Percentiles rank a stretch among this genome's conserved stretches.
phyloP scores from a whole-genome alignment of 768 basidiomycete genomes.

The Cubamyces lactineus region DNA sequence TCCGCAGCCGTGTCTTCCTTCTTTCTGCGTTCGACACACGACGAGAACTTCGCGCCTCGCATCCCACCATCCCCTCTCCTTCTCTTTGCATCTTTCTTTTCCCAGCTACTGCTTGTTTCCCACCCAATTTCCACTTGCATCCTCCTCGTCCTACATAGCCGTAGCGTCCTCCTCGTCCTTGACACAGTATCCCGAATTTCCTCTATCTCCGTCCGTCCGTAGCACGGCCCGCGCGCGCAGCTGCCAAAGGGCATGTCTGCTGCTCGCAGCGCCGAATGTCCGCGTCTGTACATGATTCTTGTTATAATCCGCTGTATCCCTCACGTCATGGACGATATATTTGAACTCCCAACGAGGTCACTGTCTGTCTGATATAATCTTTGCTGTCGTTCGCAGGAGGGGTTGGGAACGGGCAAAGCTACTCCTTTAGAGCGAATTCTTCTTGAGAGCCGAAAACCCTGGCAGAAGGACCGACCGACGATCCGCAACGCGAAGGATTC shows the following conservation, averaged over 20 bases:
- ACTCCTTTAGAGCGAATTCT: no score
- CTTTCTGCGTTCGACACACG: neutral
- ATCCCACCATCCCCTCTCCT: neutral
- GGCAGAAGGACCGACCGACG: neutral
- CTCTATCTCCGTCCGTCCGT: no score
- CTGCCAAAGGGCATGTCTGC: no score
- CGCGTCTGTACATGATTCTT: conserved; percentile 19
- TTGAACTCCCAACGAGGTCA: no score
- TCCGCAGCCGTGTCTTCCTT: neutral
- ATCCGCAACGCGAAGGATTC: neutral
- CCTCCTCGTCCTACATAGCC: neutral
- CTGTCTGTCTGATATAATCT: no score
- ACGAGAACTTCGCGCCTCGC: no score
- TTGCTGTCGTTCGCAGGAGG: no score
- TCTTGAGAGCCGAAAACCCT: no score
- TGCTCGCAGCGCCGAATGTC: neutral
- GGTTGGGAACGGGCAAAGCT: no score
- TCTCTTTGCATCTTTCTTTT: conserved; percentile 6
- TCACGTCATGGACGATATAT: conserved; percentile 9
- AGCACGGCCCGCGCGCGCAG: no score
- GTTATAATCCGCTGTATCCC: conserved; percentile 21
- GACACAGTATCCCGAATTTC: neutral
- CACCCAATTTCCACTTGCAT: no score
- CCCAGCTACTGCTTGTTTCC: neutral
- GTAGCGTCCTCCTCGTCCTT: neutral